Evolutionary conservation across 2,329 filamentous ascomycete genomes (phyloP).

Genomic region (Stagonosporopsis rhizophila): DNA sequence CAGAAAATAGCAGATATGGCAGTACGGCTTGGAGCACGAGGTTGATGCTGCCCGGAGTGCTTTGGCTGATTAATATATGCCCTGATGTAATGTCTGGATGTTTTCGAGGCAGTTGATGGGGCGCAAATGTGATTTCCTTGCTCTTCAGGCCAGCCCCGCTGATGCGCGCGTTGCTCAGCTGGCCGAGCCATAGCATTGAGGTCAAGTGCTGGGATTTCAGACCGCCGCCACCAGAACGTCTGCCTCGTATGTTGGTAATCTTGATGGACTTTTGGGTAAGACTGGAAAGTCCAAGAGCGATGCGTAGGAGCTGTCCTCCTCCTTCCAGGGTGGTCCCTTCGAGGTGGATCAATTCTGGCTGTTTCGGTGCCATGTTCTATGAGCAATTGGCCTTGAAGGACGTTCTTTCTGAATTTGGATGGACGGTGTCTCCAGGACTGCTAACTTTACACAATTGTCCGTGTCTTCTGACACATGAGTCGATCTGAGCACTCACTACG

Average conservation of each 20-base stretch:
- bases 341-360: conserved; percentile 41
- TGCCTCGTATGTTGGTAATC: conserved; percentile 63
- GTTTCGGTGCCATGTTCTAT: conserved; percentile 14
- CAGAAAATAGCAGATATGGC: conserved; percentile 61
- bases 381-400: too few species aligned
- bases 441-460: background rate
- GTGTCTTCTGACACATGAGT: conserved; percentile 19
- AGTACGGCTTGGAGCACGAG: conserved; percentile 66
- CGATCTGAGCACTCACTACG: conserved; percentile 18
- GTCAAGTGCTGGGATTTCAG: conserved; percentile 65
- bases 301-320: conserved; percentile 67
- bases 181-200: conserved; percentile 60
- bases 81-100: conserved; percentile 3
- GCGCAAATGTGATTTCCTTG: conserved; percentile 51
- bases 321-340: conserved; percentile 67
- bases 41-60: conserved; percentile 60
- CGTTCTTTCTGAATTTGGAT: too few species aligned
- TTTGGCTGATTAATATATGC: conserved; percentile 47
- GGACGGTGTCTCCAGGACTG: background rate
- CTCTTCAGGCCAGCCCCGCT: conserved; percentile 53
- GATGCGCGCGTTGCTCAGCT: conserved; percentile 55
- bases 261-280: conserved; percentile 59
- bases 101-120: background rate
- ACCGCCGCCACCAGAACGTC: conserved; percentile 59
- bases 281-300: conserved; percentile 62